Evolutionary conservation across 805 yeast species (phyloP).

Genomic region (Komagataella ulmi): DNA sequence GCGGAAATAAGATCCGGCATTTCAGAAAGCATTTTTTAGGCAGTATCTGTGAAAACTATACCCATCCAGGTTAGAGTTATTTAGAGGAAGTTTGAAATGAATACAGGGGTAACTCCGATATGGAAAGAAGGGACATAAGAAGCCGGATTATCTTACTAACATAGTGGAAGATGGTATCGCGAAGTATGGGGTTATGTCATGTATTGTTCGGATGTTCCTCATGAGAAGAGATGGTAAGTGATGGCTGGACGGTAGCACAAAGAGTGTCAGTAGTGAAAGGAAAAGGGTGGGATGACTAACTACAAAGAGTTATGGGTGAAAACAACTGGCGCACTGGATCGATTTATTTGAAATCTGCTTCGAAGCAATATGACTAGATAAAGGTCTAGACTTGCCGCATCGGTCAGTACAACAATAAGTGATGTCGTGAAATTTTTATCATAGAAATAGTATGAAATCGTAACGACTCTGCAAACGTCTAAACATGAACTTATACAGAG

Average conservation of each 20-base stretch:
- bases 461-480: not conserved
- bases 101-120: not conserved
- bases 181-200: not conserved
- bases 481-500: slow-evolving; percentile 25
- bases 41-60: not conserved
- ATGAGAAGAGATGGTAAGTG: not conserved
- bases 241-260: too few relatives aligned
- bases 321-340: not conserved
- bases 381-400: not conserved
- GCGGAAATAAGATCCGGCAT: not conserved
- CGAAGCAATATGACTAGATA: too few relatives aligned
- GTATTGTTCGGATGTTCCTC: not conserved
- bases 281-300: not conserved
- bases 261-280: not conserved
- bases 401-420: not conserved
- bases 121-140: not conserved
- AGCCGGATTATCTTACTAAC: not conserved
- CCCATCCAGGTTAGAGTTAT: not conserved
- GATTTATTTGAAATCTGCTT: too few relatives aligned
- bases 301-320: too few relatives aligned
- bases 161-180: not conserved
- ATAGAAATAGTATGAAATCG: not conserved
- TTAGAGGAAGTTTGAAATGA: not conserved
- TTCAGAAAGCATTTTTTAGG: not conserved
- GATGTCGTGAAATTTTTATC: not conserved